Conservation (phyloP, 192 early-diverging fungal species). For the Gryganskiella cystojenkinii region DNA sequence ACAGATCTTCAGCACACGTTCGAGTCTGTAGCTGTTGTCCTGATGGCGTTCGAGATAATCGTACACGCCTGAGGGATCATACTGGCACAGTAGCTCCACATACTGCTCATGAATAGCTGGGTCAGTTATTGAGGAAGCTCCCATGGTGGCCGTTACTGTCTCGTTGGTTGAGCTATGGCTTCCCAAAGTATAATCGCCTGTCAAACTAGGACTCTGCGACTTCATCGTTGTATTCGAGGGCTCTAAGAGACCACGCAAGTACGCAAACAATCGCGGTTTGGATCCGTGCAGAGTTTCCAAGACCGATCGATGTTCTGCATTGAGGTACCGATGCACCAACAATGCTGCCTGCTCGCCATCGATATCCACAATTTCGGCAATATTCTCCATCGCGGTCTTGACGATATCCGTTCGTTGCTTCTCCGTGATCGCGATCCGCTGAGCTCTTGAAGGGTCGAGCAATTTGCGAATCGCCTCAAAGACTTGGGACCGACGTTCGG, state of each 20-base stretch:
- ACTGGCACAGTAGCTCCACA: constrained; percentile 65
- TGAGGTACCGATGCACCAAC: constrained; percentile 62
- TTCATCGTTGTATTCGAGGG: constrained; percentile 23
- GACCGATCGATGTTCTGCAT: constrained; percentile 62
- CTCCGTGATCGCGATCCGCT: constrained; percentile 45
- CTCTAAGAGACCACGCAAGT: constrained; percentile 66
- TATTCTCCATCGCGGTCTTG: constrained; percentile 57
- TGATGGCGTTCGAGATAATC: constrained; percentile 66
- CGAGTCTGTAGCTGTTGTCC: constrained; percentile 54
- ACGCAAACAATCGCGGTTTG: constrained; percentile 61
- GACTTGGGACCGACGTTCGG: constrained; percentile 53
- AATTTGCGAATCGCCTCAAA: constrained; percentile 65
- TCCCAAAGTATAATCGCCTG: constrained; percentile 6
- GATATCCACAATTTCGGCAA: constrained; percentile 69
- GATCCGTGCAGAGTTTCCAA: constrained; percentile 54
- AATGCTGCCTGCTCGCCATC: constrained; percentile 66
- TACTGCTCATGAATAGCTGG: constrained; percentile 67
- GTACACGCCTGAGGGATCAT: constrained; percentile 70
- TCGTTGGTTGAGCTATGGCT: neutral
- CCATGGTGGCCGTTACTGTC: constrained; percentile 6
- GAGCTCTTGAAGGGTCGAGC: constrained; percentile 36
- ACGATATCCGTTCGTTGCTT: constrained; percentile 61
- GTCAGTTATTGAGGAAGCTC: constrained; percentile 23
- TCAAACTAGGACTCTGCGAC: constrained; percentile 7
- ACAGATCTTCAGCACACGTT: constrained; percentile 58